Percentiles rank a stretch among this genome's conserved stretches.
Conservation (phyloP, 1,284 basidiomycete species). For the Puccinia horiana region DNA sequence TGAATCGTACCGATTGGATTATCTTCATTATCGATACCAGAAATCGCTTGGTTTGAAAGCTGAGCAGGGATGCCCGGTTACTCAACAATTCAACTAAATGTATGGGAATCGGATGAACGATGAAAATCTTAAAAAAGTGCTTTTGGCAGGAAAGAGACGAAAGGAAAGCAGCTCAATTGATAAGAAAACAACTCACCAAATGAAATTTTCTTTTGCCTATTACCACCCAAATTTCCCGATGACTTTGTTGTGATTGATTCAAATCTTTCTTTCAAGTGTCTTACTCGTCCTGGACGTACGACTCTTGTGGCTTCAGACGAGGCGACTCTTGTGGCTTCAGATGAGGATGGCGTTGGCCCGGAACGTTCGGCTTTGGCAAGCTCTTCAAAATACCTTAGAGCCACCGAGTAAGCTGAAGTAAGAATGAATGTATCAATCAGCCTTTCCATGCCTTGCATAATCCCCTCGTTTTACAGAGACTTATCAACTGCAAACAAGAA, state of each 20-base stretch:
- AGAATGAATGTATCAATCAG: not conserved
- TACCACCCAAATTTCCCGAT: not conserved
- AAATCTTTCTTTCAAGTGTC: not conserved
- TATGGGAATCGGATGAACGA: too few species aligned
- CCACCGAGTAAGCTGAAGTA: not conserved
- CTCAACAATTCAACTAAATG: not conserved
- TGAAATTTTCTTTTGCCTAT: not conserved
- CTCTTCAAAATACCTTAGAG: not conserved
- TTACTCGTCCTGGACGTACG: not conserved
- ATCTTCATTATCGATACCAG: not conserved
- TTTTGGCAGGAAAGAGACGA: not conserved
- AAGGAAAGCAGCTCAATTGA: not conserved
- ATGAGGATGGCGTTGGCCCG: not conserved
- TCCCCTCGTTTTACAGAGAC: not conserved
- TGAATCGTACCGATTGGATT: not conserved
- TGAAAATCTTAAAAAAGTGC: not conserved
- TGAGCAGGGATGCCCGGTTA: not conserved
- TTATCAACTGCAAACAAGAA: not conserved
- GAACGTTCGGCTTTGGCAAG: not conserved
- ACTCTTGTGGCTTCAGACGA: too few species aligned
- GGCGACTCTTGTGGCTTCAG: not conserved
- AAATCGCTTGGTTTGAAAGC: not conserved
- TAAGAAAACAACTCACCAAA: not conserved
- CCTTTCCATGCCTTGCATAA: not conserved
- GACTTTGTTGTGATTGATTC: not conserved